Evolutionary conservation across 495 filamentous ascomycete genomes (phyloP), one percentile per base, ranked within the genome.

Genomic region (Aspergillus sclerotiicarbonarius): DNA sequence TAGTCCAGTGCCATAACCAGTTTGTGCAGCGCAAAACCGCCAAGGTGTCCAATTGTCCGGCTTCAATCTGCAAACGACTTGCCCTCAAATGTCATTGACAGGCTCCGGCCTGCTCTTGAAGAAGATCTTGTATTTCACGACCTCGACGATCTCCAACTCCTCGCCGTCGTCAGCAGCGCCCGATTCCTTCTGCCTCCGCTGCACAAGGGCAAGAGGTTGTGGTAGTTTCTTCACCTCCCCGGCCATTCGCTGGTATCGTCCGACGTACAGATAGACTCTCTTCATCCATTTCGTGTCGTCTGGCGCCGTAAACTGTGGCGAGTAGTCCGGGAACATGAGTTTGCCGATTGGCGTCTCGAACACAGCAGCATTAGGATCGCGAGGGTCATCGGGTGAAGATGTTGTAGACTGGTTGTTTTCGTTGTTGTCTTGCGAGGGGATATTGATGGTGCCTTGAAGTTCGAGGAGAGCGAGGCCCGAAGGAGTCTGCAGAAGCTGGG

Each of bases 41-140:
- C 33, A 35, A 25, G 25, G 25, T 1, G 2, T 13, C 33, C 8
- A 35, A 9, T 35, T 9, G 3, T 13, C 13, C 3, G 9, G 10
- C n/a, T 18, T 25, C 19, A 12, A 19, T 21, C 15, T 12, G 4
- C 16, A 10, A 43, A 20, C n/a, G 6, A 51, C 46, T 29, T 7
- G 19, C 21, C 29, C 21, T 72, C 64, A 77, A 44, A 58, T 51
- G 60, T 74, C 63, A 52, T 68, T 77, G 35, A 97, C 95, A 55
- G 94, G 94, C 73, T 98, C 94, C 33, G 94, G 94, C 51, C 94
- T 79, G 65, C 76, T 79, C 57, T 88, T 88, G 75, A 98, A 98
- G 15, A 97, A 71, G 53, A 98, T 70, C 77, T 97, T 98, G 65
- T 85, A 93, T 71, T 85, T 87, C 48, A 98, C 82, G 59, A 98